Evolutionary conservation across 306 rosid species (phyloP).

Genomic region (Nissolia schottii): DNA sequence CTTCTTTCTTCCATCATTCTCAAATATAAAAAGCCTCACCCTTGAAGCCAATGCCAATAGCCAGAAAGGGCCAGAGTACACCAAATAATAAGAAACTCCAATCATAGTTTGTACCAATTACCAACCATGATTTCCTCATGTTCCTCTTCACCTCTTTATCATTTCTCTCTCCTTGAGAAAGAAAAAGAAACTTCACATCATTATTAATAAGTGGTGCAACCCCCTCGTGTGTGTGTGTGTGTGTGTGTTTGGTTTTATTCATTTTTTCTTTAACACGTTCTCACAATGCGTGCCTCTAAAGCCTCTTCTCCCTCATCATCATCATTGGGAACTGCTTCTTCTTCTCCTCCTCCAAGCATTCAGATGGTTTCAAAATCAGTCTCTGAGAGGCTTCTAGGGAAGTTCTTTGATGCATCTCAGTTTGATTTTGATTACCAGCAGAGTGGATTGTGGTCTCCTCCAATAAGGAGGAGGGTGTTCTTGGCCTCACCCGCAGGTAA

Average conservation of each 20-base stretch:
- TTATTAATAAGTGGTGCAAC: too few species aligned
- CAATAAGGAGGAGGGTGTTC: conserved; percentile 31
- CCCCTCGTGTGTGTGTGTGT: too few species aligned
- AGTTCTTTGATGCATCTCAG: conserved; percentile 55
- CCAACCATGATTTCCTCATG: neutral
- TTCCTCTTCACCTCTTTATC: neutral
- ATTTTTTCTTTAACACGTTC: neutral
- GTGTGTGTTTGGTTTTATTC: too few species aligned
- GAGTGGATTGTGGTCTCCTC: conserved; percentile 71
- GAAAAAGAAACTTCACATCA: neutral
- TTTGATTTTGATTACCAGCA: conserved; percentile 48
- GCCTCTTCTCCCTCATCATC: neutral
- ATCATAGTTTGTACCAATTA: neutral
- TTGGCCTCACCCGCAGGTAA: conserved; percentile 35
- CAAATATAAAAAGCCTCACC: neutral
- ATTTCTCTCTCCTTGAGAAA: neutral
- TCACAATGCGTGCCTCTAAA: neutral
- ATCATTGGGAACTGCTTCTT: neutral
- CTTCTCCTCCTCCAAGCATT: conserved; percentile 26
- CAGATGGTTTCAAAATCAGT: conserved; percentile 50
- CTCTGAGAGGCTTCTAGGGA: conserved; percentile 61
- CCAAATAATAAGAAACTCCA: neutral
- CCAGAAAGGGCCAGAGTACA: neutral
- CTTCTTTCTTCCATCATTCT: neutral
- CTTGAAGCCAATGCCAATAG: neutral